phyloP scores from a whole-genome alignment of 176 grass and related monocot genomes.

The Aechmea fasciata region DNA sequence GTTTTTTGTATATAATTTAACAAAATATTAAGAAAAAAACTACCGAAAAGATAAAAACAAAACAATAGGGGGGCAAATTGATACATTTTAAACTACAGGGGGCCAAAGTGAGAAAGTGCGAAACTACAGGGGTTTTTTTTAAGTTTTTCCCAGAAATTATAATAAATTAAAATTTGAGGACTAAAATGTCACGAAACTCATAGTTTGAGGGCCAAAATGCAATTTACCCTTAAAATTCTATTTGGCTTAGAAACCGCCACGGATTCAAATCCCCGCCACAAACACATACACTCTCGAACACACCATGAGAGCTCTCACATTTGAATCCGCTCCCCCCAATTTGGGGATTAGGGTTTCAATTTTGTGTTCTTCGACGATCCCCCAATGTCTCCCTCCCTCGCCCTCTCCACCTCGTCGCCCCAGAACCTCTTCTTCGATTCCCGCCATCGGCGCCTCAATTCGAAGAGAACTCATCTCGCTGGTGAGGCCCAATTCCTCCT shows the following conservation, averaged over 20 bases:
- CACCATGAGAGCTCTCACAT: background rate
- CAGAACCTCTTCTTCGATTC: slow-evolving; percentile 22
- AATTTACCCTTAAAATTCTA: background rate
- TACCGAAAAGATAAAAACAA: too few relatives aligned
- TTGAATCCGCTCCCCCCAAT: background rate
- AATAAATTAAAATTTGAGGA: too few relatives aligned
- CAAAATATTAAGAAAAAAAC: too few relatives aligned
- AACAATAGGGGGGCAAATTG: too few relatives aligned
- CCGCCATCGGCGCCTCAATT: slow-evolving; percentile 10
- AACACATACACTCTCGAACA: background rate
- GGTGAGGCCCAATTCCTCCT: slow-evolving; percentile 5
- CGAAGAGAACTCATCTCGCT: slow-evolving; percentile 16
- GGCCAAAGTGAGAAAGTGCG: too few relatives aligned
- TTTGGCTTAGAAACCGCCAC: background rate
- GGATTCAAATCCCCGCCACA: background rate
- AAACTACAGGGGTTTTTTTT: too few relatives aligned
- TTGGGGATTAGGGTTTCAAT: background rate
- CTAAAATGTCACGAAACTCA: too few relatives aligned
- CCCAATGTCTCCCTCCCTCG: slow-evolving; percentile 25
- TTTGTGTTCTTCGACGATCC: background rate
- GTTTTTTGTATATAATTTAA: too few relatives aligned
- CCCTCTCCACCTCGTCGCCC: slow-evolving; percentile 17
- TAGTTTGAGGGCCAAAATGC: too few relatives aligned
- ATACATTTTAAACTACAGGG: too few relatives aligned
- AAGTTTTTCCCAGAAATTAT: too few relatives aligned